These are phyloP conservation scores for Trichocladium antarcticum DNA, from an alignment of 495 filamentous ascomycete genomes.

Conservation along the genomic window DNA sequence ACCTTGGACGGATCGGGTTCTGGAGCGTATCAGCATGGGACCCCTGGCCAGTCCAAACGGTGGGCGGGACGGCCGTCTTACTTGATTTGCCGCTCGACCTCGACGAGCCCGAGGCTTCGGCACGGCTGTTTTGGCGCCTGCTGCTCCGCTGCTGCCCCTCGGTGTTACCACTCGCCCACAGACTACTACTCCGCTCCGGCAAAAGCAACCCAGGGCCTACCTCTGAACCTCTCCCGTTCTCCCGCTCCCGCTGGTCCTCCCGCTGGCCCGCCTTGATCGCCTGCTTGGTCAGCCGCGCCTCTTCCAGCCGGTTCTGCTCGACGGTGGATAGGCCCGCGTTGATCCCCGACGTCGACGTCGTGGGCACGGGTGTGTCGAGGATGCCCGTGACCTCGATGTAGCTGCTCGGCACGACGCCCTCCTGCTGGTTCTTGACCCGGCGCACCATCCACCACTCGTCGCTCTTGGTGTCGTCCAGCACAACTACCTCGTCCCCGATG, in stretches of 20 bases:
- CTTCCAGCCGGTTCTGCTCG: conserved; percentile 75
- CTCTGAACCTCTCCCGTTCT: conserved; percentile 43
- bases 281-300: conserved; percentile 67
- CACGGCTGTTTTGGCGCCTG: conserved; percentile 52
- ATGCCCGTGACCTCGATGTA: conserved; percentile 80
- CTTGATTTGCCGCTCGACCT: conserved; percentile 53
- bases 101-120: conserved; percentile 31
- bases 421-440: conserved; percentile 76
- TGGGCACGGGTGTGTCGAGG: conserved; percentile 31
- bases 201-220: conserved; percentile 65
- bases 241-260: conserved; percentile 41
- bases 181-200: conserved; percentile 57
- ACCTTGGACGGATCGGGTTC: conserved; percentile 78
- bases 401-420: conserved; percentile 96
- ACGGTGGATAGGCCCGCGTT: conserved; percentile 61
- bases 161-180: conserved; percentile 50
- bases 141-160: conserved; percentile 50
- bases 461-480: conserved; percentile 81
- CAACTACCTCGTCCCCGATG: conserved; percentile 78
- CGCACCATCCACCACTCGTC: conserved; percentile 99
- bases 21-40: conserved; percentile 23
- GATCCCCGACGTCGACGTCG: conserved; percentile 39
- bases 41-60: background rate
- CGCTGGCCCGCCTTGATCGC: conserved; percentile 49
- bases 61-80: conserved; percentile 37